A percentile compares a stretch with the other conserved stretches of the same genome.
Conservation (phyloP, 208 protist genomes). For the Naegleria lovaniensis region DNA sequence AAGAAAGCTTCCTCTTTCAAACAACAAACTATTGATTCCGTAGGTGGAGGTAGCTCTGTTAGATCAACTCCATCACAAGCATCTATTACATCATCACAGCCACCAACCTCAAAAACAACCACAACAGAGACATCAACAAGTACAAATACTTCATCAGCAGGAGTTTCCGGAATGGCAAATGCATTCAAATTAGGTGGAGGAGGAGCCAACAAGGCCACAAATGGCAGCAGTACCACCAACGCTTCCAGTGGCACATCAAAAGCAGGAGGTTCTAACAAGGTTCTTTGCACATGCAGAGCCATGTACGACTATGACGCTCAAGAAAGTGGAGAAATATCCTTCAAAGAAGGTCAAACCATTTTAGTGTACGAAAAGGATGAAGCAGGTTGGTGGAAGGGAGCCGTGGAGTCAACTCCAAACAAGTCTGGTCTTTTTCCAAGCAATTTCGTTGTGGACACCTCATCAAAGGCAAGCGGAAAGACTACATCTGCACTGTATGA, state of each 20-base stretch:
- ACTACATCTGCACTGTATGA: not conserved
- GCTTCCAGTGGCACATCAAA: not conserved
- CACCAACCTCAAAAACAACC: not conserved
- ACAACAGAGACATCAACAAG: not conserved
- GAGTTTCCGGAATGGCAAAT: not conserved
- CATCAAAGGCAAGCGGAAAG: not conserved
- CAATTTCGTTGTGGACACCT: not conserved
- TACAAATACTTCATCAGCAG: not conserved
- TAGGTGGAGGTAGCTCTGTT: not conserved
- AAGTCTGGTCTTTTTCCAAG: not conserved
- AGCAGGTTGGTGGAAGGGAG: constrained; percentile 2
- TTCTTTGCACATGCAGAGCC: not conserved
- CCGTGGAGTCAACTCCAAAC: not conserved
- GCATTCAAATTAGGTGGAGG: not conserved
- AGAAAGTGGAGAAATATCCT: not conserved
- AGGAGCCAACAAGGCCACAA: not conserved
- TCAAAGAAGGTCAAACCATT: not conserved
- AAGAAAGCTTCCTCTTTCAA: not conserved
- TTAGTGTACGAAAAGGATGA: not conserved
- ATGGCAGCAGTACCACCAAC: not conserved
- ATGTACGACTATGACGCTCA: constrained; percentile 11
- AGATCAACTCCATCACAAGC: not conserved
- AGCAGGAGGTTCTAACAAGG: not conserved
- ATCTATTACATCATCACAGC: not conserved
- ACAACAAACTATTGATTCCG: not conserved